Conservation (phyloP, 2,329 filamentous ascomycete species). For the Colletotrichum eleusines region DNA sequence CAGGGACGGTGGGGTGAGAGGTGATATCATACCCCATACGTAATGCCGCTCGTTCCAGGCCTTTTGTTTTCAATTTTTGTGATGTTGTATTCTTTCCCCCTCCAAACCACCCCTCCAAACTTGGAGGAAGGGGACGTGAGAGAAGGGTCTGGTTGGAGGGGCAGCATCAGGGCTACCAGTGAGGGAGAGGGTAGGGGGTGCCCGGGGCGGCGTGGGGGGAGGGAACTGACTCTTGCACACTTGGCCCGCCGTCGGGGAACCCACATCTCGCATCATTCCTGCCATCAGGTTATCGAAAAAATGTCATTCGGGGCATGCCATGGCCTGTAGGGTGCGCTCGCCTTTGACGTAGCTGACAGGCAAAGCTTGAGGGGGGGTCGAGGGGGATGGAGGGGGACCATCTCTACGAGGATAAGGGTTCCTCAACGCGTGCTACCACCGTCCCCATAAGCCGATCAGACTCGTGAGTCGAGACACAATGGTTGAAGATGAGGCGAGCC, state of each 20-base stretch:
- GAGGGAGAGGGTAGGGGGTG: too few relatives aligned
- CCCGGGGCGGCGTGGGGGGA: not conserved
- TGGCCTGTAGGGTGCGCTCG: not conserved
- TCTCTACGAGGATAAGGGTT: not conserved
- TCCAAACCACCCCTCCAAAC: not conserved
- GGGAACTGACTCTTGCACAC: conserved; percentile 21
- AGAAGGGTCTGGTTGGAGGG: not conserved
- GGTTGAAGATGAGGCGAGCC: not conserved
- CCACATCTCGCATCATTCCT: conserved; percentile 21
- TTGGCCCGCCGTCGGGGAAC: not conserved
- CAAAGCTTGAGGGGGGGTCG: not conserved
- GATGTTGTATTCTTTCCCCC: not conserved
- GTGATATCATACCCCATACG: conserved; percentile 40
- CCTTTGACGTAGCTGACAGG: conserved; percentile 1
- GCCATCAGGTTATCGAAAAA: conserved; percentile 20
- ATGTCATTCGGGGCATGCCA: not conserved
- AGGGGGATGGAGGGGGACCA: not conserved
- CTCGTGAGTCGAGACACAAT: conserved; percentile 4
- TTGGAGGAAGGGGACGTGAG: not conserved
- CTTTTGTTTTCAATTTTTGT: conserved; percentile 1
- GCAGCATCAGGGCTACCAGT: not conserved
- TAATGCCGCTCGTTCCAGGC: conserved; percentile 38
- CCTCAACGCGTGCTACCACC: not conserved
- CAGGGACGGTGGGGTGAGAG: conserved; percentile 37
- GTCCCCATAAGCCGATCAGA: not conserved